These are phyloP conservation scores for Phytopythium delawarense DNA, from an alignment of 352 stramenopile genomes.

Conservation along the genomic window DNA sequence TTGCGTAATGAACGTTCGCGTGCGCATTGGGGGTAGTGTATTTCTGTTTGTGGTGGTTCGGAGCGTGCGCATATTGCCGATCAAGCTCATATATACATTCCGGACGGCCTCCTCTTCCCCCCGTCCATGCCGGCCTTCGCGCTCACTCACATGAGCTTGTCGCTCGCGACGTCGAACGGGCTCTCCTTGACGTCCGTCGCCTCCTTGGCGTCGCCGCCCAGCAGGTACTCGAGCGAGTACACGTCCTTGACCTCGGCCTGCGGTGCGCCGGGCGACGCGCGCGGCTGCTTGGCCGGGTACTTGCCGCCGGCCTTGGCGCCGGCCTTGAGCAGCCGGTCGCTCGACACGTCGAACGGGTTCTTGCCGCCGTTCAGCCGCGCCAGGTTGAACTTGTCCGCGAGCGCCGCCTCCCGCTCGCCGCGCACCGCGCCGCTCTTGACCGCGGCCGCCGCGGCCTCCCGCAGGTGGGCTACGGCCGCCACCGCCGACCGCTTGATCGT, in stretches of 20 bases:
- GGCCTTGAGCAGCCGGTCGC: constrained; percentile 43
- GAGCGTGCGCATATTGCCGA: neutral
- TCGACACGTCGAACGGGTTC: constrained; percentile 63
- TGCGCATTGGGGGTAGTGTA: neutral
- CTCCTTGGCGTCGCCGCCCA: constrained; percentile 26
- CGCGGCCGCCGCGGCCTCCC: neutral
- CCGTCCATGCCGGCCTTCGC: neutral
- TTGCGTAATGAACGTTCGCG: too few relatives aligned
- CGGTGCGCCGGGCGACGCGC: constrained; percentile 4
- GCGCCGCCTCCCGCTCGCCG: constrained; percentile 22
- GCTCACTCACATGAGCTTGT: constrained; percentile 55
- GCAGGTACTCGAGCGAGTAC: constrained; percentile 68
- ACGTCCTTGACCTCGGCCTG: constrained; percentile 43
- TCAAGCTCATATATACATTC: neutral
- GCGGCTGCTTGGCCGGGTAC: neutral
- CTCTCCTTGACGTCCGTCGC: constrained; percentile 24
- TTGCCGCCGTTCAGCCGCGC: constrained; percentile 61
- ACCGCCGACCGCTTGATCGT: neutral
- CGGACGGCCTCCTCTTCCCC: neutral
- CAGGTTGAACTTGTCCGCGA: constrained; percentile 63
- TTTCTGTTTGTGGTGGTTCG: neutral
- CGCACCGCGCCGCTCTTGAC: constrained; percentile 9
- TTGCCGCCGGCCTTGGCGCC: constrained; percentile 11
- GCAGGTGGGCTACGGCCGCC: constrained; percentile 3
- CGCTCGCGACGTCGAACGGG: constrained; percentile 60